Base-by-base conservation (phyloP, 1,284 basidiomycete species). In the Cryptococcus sp. region DNA sequence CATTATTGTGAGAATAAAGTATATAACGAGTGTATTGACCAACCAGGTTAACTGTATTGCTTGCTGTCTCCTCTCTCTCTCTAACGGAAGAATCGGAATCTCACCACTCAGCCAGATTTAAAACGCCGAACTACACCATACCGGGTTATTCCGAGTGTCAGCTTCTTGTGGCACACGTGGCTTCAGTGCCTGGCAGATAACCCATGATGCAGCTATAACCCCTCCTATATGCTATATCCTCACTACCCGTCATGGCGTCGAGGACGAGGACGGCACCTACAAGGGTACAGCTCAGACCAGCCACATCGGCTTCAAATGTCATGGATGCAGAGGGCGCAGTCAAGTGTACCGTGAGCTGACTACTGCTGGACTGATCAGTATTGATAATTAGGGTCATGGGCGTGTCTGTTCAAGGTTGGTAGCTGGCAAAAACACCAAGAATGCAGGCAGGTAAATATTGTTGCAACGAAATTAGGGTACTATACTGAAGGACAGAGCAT, bases 371-470 rank as follows among this genome's bases (percentile, higher is more conserved):
- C 21, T 19, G 28, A 4, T 40, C 9, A 18, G 19, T n/a, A 34
- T 36, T 50, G 10, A 22, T 25, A 11, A 34, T 28, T 45, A 66
- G 64, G 62, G 62, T 4, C 65, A 67, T 43, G 53, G 59, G 5
- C 46, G 57, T 40, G 46, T 40, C 51, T 60, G 58, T 37, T 48
- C 52, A 22, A 45, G 48, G 16, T 51, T 63, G 18, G 45, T 49
- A 41, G 62, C 70, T 10, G 63, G 67, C 11, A 62, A 63, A 2
- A 53, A 40, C 1, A 55, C 64, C 22, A 66, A 67, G 53, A 72
- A 72, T 43, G 53, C 67, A 2, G 66, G 64, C n/a, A 60, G 70
- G 56, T 69, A 47, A 45, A 60, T 40, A 3, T 4, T 44, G 45
- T 19, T 28, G n/a, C n/a, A n/a, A n/a, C n/a, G n/a, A n/a, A n/a